Evolutionary conservation across 2,329 filamentous ascomycete species (phyloP), one percentile per base, ranked within the genome.

Genomic region (Claviceps paspali): DNA sequence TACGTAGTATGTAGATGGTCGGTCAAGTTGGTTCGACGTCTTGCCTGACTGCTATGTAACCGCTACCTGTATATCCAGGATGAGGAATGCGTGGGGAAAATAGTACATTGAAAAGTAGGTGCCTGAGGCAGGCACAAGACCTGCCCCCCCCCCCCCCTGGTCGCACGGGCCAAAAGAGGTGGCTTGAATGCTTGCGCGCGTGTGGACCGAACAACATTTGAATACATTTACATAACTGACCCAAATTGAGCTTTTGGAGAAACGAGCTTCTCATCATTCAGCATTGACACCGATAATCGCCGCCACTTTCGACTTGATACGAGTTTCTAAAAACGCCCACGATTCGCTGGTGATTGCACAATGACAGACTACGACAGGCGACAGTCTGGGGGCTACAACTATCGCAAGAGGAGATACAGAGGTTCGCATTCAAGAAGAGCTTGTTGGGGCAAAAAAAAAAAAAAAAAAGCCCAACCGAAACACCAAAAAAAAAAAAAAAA

Each of bases 371-470:
- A 71, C 56, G 70, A 75, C 45, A 63, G 69, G 45, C 60, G 77
- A 54, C 69, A 65, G 26, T 51, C 55, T 11, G 61, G 67, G 27
- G 59, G 71, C 42, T 60, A 69, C 51, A 65, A 76, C 55, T 75
- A 73, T 49, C 76, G 81, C 56, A 93, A 92, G 63, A 71, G 81
- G 51, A 73, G 85, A 54, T 80, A 78, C 53, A 71, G 82, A 82
- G 85, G 85, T 87, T 56, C 47, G 65, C 48, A 11, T 18, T 22
- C 6, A 11, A 17, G 10, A 22, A 29, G 10, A 4, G 17, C 21
- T 31, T n/a, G 18, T 6, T 6, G 6, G 9, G 12, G 15, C 6
- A 15, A 15, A 28, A 15, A 3, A 15, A 28, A 6, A 28, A 14
- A 8, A 28, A 28, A 14, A 28, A 15, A 15, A 28, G 10, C n/a